Percentiles rank a stretch among this genome's conserved stretches.
These are phyloP conservation scores for Lodderomyces beijingensis DNA, from an alignment of 1,139 yeast species.

Conservation along the genomic window DNA sequence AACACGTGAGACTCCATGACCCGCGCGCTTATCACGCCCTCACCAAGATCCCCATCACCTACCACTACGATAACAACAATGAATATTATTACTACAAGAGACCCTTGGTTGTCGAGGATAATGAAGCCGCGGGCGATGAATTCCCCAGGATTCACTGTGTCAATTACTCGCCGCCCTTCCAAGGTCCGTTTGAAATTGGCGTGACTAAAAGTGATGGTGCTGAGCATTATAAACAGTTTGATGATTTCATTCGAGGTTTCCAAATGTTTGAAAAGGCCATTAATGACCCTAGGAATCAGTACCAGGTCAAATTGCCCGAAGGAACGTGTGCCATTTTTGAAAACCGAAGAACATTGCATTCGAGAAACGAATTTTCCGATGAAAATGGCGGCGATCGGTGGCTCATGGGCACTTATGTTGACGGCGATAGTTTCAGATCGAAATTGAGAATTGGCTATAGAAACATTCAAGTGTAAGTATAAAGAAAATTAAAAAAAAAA, in stretches of 20 bases:
- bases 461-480: too few relatives aligned
- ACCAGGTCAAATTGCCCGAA: slow-evolving; percentile 53
- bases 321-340: slow-evolving; percentile 68
- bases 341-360: slow-evolving; percentile 70
- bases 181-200: slow-evolving; percentile 69
- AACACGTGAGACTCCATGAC: slow-evolving; percentile 49
- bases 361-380: slow-evolving; percentile 57
- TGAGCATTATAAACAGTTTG: slow-evolving; percentile 8
- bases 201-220: slow-evolving; percentile 29
- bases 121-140: slow-evolving; percentile 24
- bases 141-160: slow-evolving; percentile 49
- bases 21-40: slow-evolving; percentile 64
- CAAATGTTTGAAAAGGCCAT: slow-evolving; percentile 56
- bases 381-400: slow-evolving; percentile 56
- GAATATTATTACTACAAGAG: slow-evolving; percentile 63
- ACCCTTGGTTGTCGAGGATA: slow-evolving; percentile 63
- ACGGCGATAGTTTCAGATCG: slow-evolving; percentile 70
- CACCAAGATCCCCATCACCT: slow-evolving; percentile 61
- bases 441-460: slow-evolving; percentile 38
- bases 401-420: slow-evolving; percentile 77
- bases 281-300: slow-evolving; percentile 52
- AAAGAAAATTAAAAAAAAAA: too few relatives aligned
- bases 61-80: slow-evolving; percentile 62
- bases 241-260: slow-evolving; percentile 57
- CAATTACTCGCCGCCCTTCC: slow-evolving; percentile 83